phyloP scores from a whole-genome alignment of 2,329 filamentous ascomycete genomes.

The Ascochyta pisi region DNA sequence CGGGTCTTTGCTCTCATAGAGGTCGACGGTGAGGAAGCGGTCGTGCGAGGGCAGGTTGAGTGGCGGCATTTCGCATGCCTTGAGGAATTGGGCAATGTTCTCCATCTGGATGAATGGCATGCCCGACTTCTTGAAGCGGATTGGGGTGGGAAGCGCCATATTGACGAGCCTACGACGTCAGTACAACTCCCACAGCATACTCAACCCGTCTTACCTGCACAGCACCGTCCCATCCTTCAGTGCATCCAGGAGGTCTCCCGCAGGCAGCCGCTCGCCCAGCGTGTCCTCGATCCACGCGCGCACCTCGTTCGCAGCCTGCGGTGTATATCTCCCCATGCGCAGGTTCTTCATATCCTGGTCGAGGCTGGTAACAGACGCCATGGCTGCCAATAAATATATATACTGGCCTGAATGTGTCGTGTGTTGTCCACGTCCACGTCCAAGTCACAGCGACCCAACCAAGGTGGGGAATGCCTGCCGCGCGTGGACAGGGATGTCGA shows the following conservation, averaged over 20 bases:
- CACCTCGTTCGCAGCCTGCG: constrained; percentile 84
- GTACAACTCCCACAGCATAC: not conserved
- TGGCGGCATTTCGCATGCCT: constrained; percentile 83
- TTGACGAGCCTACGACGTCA: constrained; percentile 73
- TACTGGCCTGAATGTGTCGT: constrained; percentile 14
- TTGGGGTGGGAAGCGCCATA: constrained; percentile 74
- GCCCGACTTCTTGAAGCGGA: constrained; percentile 87
- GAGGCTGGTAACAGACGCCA: constrained; percentile 92
- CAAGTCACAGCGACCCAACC: constrained; percentile 2
- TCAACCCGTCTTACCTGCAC: constrained; percentile 71
- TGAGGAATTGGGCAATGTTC: constrained; percentile 95
- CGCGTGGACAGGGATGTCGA: constrained; percentile 15
- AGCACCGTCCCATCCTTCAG: constrained; percentile 91
- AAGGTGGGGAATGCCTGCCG: constrained; percentile 24
- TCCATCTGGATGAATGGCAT: constrained; percentile 99
- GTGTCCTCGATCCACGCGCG: constrained; percentile 84
- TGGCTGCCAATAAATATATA: constrained; percentile 49
- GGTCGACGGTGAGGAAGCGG: constrained; percentile 93
- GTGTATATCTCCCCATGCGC: constrained; percentile 92
- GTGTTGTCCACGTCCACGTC: constrained; percentile 5
- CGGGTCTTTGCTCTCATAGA: constrained; percentile 95
- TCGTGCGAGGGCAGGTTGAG: constrained; percentile 91
- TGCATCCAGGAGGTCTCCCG: constrained; percentile 79
- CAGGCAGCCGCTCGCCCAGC: constrained; percentile 74
- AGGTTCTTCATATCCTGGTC: constrained; percentile 95